Conservation (phyloP, 106 monocot species). For the Dioscorea dumetorum region DNA sequence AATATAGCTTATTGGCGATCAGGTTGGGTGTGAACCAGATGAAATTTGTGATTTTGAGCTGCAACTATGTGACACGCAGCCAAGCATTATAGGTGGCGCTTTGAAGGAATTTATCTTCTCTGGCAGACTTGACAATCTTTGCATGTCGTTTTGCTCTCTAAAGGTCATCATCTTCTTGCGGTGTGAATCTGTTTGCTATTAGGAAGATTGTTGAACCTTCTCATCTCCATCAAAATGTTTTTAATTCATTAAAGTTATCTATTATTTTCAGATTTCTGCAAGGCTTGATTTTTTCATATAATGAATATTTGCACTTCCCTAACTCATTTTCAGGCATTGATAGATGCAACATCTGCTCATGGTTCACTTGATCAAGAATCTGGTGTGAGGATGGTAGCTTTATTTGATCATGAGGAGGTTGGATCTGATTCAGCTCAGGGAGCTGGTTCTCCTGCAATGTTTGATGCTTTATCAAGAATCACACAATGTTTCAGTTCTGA, state of each 20-base stretch:
- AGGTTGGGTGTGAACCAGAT: conserved; percentile 57
- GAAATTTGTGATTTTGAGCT: conserved; percentile 96
- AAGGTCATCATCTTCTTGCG: conserved; percentile 38
- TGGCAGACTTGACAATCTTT: conserved; percentile 95
- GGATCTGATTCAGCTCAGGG: conserved; percentile 98
- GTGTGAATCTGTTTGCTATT: neutral
- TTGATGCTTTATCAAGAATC: conserved; percentile 90
- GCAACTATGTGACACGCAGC: conserved; percentile 96
- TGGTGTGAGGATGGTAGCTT: conserved; percentile 87
- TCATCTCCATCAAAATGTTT: too few relatives aligned
- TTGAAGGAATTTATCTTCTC: conserved; percentile 93
- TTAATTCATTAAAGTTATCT: too few relatives aligned
- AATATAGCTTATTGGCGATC: conserved; percentile 61
- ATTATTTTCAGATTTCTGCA: too few relatives aligned
- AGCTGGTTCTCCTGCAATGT: conserved; percentile 93
- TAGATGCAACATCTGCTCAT: conserved; percentile 65
- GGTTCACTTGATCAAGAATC: conserved; percentile 70
- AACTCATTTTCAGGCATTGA: conserved; percentile 55
- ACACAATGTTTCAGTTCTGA: conserved; percentile 66
- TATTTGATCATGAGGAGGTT: conserved; percentile 98
- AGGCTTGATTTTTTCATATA: neutral
- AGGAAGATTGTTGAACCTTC: too few relatives aligned
- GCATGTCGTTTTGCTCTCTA: conserved; percentile 94
- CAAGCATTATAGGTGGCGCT: conserved; percentile 75
- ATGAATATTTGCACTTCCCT: neutral